A percentile compares a stretch with the other conserved stretches of the same genome.
These are phyloP conservation scores for Phytophthora cactorum DNA, from an alignment of 352 stramenopile species.

Conservation along the genomic window DNA sequence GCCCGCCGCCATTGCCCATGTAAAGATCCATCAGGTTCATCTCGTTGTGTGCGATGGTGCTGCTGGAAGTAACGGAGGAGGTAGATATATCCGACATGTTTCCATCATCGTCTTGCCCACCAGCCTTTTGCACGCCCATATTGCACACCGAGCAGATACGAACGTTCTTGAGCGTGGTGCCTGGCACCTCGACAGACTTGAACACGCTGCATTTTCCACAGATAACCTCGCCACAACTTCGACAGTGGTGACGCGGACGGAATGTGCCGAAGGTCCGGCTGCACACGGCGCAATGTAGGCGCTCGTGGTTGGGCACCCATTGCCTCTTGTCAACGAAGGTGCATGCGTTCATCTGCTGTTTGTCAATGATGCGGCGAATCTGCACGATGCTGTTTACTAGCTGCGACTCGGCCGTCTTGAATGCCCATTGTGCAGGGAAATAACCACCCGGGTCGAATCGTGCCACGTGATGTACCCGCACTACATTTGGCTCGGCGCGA, in stretches of 20 bases:
- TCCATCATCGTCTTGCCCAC: conserved; percentile 42
- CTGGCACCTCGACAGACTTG: conserved; percentile 80
- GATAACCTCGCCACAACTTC: conserved; percentile 89
- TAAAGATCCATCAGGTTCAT: conserved; percentile 89
- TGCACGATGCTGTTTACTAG: conserved; percentile 81
- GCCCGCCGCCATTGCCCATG: conserved; percentile 53
- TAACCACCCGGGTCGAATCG: conserved; percentile 79
- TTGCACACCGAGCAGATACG: conserved; percentile 88
- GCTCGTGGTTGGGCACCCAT: conserved; percentile 82
- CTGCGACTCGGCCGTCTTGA: conserved; percentile 85
- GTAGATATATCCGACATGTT: conserved; percentile 80
- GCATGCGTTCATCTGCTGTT: conserved; percentile 88
- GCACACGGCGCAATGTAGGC: conserved; percentile 78
- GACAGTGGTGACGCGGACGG: conserved; percentile 84
- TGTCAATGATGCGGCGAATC: conserved; percentile 82
- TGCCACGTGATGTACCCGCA: conserved; percentile 82
- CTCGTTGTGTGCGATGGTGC: conserved; percentile 82
- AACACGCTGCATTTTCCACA: conserved; percentile 89
- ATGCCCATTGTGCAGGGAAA: conserved; percentile 82
- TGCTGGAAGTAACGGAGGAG: conserved; percentile 80
- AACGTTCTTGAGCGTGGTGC: conserved; percentile 83
- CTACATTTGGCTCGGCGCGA: conserved; percentile 66
- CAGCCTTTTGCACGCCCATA: conserved; percentile 80
- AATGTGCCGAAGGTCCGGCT: conserved; percentile 78
- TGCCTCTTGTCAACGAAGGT: conserved; percentile 85